Conservation (phyloP, 345 rosid species). For the Dovyalis caffra region DNA sequence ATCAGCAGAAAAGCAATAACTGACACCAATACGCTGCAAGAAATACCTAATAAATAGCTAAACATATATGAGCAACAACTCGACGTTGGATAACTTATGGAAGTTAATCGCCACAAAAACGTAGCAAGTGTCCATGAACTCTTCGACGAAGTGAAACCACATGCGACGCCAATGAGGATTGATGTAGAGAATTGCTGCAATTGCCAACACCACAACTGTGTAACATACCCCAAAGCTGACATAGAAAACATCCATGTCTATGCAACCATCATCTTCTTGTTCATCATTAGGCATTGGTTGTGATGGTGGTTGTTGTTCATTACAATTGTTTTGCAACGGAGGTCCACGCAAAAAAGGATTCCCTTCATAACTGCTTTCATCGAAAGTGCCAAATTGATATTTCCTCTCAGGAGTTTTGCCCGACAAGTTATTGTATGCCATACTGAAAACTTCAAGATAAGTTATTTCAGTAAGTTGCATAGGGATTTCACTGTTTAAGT, state of each 20-base stretch:
- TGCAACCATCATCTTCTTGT: not conserved
- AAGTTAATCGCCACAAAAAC: slow-evolving; percentile 2
- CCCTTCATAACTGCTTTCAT: slow-evolving; percentile 16
- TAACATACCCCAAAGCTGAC: not conserved
- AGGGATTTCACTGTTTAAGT: slow-evolving; percentile 26
- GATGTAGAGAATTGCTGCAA: slow-evolving; percentile 5
- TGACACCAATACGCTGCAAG: too few species aligned
- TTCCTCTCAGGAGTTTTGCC: slow-evolving; percentile 15
- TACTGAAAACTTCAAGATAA: slow-evolving; percentile 20
- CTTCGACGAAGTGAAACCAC: slow-evolving; percentile 8
- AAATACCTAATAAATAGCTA: too few species aligned
- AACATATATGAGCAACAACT: too few species aligned
- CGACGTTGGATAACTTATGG: not conserved
- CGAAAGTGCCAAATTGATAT: slow-evolving; percentile 30
- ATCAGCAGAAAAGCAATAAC: too few species aligned
- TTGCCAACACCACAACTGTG: not conserved
- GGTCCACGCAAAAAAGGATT: slow-evolving; percentile 31
- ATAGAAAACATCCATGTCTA: slow-evolving; percentile 11
- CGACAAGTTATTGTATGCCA: slow-evolving; percentile 36
- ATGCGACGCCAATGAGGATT: slow-evolving; percentile 10
- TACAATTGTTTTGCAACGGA: slow-evolving; percentile 11
- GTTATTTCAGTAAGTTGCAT: slow-evolving; percentile 10
- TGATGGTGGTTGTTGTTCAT: not conserved
- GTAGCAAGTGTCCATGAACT: not conserved
- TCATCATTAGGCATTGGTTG: not conserved